Base-by-base conservation (phyloP, 2,329 filamentous ascomycete genomes). In the Penicillium sclerotiorum region DNA sequence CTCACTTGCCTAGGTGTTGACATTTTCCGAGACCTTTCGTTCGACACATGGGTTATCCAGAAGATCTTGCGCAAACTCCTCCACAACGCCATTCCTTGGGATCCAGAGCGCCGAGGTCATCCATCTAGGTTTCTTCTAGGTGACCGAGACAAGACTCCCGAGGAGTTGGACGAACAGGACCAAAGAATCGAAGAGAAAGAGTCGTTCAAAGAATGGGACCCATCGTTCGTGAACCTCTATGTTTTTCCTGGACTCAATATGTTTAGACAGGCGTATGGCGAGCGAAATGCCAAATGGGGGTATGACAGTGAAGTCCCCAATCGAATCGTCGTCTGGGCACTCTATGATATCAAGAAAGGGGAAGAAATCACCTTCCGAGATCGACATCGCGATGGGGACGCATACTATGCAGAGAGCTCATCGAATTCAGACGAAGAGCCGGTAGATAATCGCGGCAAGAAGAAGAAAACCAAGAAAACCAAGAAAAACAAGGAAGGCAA, bases 31-130 rank as follows among this genome's bases (percentile, higher is more conserved):
- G 66, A 72, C 39, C 53, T 71, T 15, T 53, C 58, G 5, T 72
- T 71, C 41, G 69, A 72, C 48, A 72, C 66, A 2, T 72, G 69
- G 68, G 58, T 65, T 8, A 68, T 71, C 43, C 69, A 72, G 27
- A 57, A 54, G 1, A 60, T 68, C 5, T 40, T 72, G 13, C 52
- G 63, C 17, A 72, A 71, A 46, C 48, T 72, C 2, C 54, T 69
- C 1, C 43, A 62, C 20, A 64, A 66, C 37, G 65, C 53, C 12
- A 52, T 71, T 3, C 65, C 68, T 0, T 71, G 65, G 65, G 62
- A 67, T 33, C 12, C 39, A 11, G 30, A 37, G 17, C 60, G 59
- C 5, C 57, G 56, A 12, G 51, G 41, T 2, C 15, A 37, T 2
- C 15, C 44, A 17, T 28, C 50, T 17, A 35, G 56, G 33, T 8